phyloP scores from a whole-genome alignment of 257 asterid species.

The Solanum paucissectum region DNA sequence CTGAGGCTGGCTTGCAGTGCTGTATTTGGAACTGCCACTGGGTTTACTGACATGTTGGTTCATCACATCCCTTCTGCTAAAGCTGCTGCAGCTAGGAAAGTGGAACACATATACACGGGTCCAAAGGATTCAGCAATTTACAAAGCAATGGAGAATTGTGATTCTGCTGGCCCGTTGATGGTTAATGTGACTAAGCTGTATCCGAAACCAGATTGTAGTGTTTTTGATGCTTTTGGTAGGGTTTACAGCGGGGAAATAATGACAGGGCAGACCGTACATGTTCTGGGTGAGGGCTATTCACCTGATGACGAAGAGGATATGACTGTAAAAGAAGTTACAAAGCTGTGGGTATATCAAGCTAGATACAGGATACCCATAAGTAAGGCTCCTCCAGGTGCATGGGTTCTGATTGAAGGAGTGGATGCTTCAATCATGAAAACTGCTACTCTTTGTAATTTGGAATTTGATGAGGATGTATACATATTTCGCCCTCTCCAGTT shows the following conservation, averaged over 20 bases:
- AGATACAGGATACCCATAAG: constrained; percentile 92
- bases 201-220: constrained; percentile 93
- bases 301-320: constrained; percentile 98
- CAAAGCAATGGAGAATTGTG: constrained; percentile 78
- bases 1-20: constrained; percentile 88
- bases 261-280: constrained; percentile 87
- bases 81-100: constrained; percentile 74
- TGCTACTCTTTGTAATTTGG: constrained; percentile 80
- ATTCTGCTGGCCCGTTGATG: constrained; percentile 82
- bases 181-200: constrained; percentile 85
- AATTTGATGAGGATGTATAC: constrained; percentile 72
- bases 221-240: constrained; percentile 95
- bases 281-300: constrained; percentile 96
- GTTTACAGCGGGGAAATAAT: constrained; percentile 90
- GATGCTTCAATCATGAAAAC: constrained; percentile 99
- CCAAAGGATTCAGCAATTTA: constrained; percentile 65
- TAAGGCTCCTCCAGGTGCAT: constrained; percentile 97
- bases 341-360: constrained; percentile 95
- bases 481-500: constrained; percentile 92
- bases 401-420: constrained; percentile 99
- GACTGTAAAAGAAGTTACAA: constrained; percentile 92
- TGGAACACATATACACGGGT: constrained; percentile 85
- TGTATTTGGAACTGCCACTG: constrained; percentile 91
- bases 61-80: constrained; percentile 95
- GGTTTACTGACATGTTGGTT: constrained; percentile 95